Percentiles rank a stretch among this genome's conserved stretches.
Conservation (phyloP, 371 early-diverging fungal genomes). For the Rhizopus delemar region DNA sequence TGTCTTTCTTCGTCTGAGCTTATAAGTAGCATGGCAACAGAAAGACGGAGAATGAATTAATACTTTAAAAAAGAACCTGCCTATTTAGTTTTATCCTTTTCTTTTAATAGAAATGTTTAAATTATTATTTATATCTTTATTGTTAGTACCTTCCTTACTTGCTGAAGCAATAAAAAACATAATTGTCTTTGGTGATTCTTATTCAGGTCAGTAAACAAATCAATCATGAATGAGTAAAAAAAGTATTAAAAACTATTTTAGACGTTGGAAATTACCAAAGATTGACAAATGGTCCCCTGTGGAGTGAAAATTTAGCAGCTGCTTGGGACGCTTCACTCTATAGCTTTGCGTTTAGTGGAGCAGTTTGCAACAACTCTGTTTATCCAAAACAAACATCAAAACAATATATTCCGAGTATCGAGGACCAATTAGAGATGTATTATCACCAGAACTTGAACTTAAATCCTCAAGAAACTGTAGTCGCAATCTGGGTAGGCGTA, state of each 20-base stretch:
- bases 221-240: neutral
- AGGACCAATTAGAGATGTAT: constrained; percentile 49
- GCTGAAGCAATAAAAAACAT: constrained; percentile 32
- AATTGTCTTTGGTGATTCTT: constrained; percentile 54
- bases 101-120: neutral
- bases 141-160: neutral
- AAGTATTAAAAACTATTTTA: constrained; percentile 1
- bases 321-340: constrained; percentile 47
- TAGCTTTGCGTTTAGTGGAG: constrained; percentile 49
- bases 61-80: neutral
- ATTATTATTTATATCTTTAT: neutral
- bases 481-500: constrained; percentile 46
- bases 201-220: constrained; percentile 29
- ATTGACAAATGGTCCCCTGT: constrained; percentile 50
- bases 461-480: constrained; percentile 40
- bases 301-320: constrained; percentile 47
- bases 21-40: too few species aligned
- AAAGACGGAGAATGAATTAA: too few species aligned
- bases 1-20: too few species aligned
- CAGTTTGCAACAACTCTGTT: constrained; percentile 36
- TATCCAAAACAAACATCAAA: constrained; percentile 14
- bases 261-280: constrained; percentile 42
- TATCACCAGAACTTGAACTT: constrained; percentile 36
- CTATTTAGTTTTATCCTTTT: neutral
- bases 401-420: constrained; percentile 35